Base-by-base conservation (phyloP, 257 asterid species). In the Eustoma russellianum region DNA sequence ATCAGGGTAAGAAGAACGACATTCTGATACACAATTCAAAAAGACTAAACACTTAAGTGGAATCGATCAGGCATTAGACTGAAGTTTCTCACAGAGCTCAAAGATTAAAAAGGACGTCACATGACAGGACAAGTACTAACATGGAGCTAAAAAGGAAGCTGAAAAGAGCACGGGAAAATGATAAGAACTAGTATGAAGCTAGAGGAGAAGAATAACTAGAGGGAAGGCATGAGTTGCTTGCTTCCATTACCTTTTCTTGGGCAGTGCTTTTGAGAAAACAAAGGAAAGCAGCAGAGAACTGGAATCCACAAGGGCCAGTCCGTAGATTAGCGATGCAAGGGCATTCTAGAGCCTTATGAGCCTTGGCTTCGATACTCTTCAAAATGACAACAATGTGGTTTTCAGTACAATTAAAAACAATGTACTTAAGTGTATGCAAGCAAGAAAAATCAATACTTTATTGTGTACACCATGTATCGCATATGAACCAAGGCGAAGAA, bases 241-340 rank as follows among this genome's bases (percentile, higher is more conserved):
- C 43, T 7, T 5, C 24, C 30, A 13, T 24, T 60, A 70, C 81
- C 77, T 87, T 87, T 58, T 84, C 95, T 45, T 77, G 86, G 60
- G 94, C 78, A 1, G 85, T 77, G 84, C 97, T 91, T 79, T 84
- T 91, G 72, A 91, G 88, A 52, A 87, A 91, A 55, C 97, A 91
- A 30, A 84, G 75, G 53, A 91, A 91, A 46, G 98, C 97, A 50
- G 77, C 78, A 0, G 98, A 91, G 53, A 91, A 91, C 61, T 72
- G 97, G 60, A 53, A 28, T 5, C 98, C 95, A 46, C 98, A 91
- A 7, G 92, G 92, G 12, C 98, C 92, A 43, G 56, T 65, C 40
- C 83, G 68, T 65, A 91, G 65, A 65, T 78, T 74, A 43, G 96
- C 86, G 48, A 89, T 72, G 70, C 96, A 91, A 19, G 98, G 98